Evolutionary conservation across 192 early-diverging fungal genomes (phyloP), one percentile per base, ranked within the genome.

Genomic region (Backusella psychrophila): DNA sequence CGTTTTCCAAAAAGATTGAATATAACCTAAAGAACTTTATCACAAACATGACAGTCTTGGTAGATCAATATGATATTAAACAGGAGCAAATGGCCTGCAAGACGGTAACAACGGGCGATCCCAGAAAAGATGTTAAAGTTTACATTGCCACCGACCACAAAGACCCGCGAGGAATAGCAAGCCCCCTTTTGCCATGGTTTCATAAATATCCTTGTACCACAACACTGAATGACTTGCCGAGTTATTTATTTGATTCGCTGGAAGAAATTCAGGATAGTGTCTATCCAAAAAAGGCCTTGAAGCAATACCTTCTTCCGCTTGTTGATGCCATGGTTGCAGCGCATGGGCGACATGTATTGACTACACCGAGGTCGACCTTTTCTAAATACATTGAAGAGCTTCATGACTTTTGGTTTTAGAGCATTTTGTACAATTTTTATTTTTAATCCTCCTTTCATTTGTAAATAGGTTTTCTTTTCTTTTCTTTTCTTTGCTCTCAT

Each of bases 91-190:
- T 69, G 21, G 21, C 7, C 19, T 69, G 68, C n/a, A 68, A 23
- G 1, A 35, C 19, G 5, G 21, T 21, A 1, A 15, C 35, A 14
- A 23, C 78, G 5, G 77, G 80, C 14, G 80, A 56, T 44, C 42
- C 15, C 15, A 56, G 6, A 0, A 63, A n/a, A 11, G 56, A 63
- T 63, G 56, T 29, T 63, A 63, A 63, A 29, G 23, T 63, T 14
- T 88, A 86, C 53, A 80, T 88, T 33, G 87, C 87, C 6, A 88
- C 87, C 12, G 87, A 88, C 23, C 73, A 81, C 6, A 76, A 78
- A 35, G 67, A 77, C 6, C 88, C 88, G 5, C 80, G 86, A 4
- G 72, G 52, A 0, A 72, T 76, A 41, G 70, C 80, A 41, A 75
- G 66, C 23, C 11, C 46, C 19, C 36, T 82, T 3, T 38, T 42